Base-by-base conservation (phyloP, 2,329 filamentous ascomycete genomes). In the Pestalotiopsis sp. region DNA sequence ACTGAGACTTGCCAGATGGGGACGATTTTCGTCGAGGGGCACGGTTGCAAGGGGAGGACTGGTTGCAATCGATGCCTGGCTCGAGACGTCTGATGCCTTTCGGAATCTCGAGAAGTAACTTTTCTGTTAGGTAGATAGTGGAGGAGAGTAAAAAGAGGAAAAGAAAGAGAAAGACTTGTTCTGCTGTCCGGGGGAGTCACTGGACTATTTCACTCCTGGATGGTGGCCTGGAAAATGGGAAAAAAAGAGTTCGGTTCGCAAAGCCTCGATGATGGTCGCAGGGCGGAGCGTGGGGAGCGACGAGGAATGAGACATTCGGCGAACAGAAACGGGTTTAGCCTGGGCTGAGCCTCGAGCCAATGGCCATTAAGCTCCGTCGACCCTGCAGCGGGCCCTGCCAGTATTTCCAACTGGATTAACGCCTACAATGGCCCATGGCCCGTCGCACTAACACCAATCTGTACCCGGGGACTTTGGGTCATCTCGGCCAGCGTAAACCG, bases 161-260 rank as follows among this genome's bases (percentile, higher is more conserved):
- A 70, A 73, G 70, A 68, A 74, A 71, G 70, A 69, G n/a, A 56
- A 64, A 60, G 65, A 69, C 31, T 56, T 25, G 41, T 68, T 20
- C 70, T 58, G 58, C 68, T 68, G 41, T 69, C 68, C 72, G 76
- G 73, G 74, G 76, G 77, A 78, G 77, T 77, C 76, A 78, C 69
- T 57, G 69, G 71, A 76, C 76, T 79, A 78, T 79, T 78, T 79
- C 75, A 78, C 69, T 71, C 71, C 68, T 64, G 69, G 70, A 69
- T 68, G 73, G 65, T 70, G 70, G 72, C 60, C 60, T 56, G 71
- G 69, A n/a, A 36, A 36, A 36, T 36, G 31, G 31, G 31, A 36
- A 36, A 36, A 31, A 36, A 36, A 36, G 31, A n/a, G 45, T 52
- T 52, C 67, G 13, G n/a, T 23, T 67, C 71, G 75, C 75, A 74